These are phyloP conservation scores for Ehretia macrophylla DNA, from an alignment of 257 asterid species.

Conservation along the genomic window DNA sequence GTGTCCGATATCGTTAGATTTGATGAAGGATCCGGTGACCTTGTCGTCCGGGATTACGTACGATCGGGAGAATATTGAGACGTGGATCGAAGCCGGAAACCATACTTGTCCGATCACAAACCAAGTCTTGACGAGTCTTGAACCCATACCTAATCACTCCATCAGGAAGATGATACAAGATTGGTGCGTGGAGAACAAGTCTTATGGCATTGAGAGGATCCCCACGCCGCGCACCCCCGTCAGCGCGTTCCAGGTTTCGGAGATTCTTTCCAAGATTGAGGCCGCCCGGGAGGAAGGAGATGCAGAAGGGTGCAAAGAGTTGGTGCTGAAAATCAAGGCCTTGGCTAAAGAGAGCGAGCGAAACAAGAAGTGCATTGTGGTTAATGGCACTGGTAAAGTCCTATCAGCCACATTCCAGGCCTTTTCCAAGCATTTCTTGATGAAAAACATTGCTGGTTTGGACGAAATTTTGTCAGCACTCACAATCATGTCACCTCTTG, in stretches of 20 bases:
- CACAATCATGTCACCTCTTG: conserved; percentile 19
- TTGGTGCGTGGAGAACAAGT: conserved; percentile 48
- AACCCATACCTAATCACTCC: conserved; percentile 27
- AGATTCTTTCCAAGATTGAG: conserved; percentile 15
- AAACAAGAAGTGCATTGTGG: conserved; percentile 32
- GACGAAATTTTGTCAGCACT: conserved; percentile 36
- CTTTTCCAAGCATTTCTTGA: conserved; percentile 16
- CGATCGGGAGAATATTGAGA: conserved; percentile 27
- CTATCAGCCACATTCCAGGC: conserved; percentile 34
- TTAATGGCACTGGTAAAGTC: conserved; percentile 19
- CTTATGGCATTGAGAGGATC: conserved; percentile 40
- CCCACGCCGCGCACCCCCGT: conserved; percentile 46
- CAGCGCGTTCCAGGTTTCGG: conserved; percentile 23
- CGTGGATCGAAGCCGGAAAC: conserved; percentile 28
- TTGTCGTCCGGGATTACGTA: conserved; percentile 29
- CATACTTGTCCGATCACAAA: conserved; percentile 24
- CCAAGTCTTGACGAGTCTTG: conserved; percentile 13
- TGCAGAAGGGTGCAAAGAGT: conserved; percentile 15
- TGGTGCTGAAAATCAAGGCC: conserved; percentile 23
- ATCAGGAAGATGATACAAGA: conserved; percentile 43
- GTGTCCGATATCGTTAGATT: conserved; percentile 29
- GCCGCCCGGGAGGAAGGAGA: conserved; percentile 12
- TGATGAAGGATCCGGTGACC: conserved; percentile 36
- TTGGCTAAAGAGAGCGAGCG: conserved; percentile 39
- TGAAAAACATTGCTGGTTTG: conserved; percentile 1